A percentile compares a stretch with the other conserved stretches of the same genome.
phyloP scores from a whole-genome alignment of 495 filamentous ascomycete genomes.

The Clavariopsis aquatica region DNA sequence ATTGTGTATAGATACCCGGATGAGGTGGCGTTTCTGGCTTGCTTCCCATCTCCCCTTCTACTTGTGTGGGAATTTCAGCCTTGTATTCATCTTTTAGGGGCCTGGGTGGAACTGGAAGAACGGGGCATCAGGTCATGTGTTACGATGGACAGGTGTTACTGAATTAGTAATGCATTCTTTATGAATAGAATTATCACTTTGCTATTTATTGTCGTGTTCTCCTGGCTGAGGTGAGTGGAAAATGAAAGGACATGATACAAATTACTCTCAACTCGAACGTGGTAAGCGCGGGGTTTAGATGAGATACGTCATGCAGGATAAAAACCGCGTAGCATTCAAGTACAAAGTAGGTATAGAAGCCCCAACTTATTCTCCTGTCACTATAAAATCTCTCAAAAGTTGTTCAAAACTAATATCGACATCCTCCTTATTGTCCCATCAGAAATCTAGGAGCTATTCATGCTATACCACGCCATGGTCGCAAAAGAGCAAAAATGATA shows the following conservation, averaged over 20 bases:
- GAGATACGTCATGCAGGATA: no score
- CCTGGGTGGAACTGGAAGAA: no score
- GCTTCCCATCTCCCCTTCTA: background rate
- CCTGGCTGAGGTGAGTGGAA: no score
- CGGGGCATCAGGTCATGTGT: background rate
- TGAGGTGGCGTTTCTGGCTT: background rate
- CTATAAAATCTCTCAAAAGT: background rate
- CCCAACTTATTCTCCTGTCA: background rate
- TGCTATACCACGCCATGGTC: background rate
- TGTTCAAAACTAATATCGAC: background rate
- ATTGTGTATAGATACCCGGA: background rate
- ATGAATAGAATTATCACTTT: background rate
- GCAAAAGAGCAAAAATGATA: background rate
- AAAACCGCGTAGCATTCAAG: background rate
- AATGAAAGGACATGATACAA: no score
- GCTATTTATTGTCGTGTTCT: background rate
- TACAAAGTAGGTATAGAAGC: constrained; percentile 7
- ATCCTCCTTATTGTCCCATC: background rate
- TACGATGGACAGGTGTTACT: background rate
- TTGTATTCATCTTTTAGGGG: no score
- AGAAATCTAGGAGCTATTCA: background rate
- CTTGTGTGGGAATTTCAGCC: no score
- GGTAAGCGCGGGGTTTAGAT: no score
- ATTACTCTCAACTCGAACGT: no score
- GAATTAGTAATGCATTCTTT: background rate